Evolutionary conservation across 768 basidiomycete genomes (phyloP).

Genomic region (Suillus variegatus): DNA sequence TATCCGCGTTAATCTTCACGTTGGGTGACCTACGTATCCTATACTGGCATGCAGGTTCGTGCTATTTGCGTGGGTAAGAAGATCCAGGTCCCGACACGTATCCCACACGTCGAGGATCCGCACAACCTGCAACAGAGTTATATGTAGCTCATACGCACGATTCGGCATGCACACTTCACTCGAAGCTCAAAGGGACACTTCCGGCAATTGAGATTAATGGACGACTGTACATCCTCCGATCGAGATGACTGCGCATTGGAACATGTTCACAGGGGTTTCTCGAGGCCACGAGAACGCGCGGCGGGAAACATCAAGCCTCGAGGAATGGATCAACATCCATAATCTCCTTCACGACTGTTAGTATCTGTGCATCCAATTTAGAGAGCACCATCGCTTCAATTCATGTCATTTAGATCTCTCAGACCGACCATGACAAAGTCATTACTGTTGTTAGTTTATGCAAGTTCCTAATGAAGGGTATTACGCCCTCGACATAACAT

Average conservation of each 20-base stretch:
- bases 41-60: not conserved
- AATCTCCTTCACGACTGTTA: not conserved
- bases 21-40: constrained; percentile 7
- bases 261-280: not conserved
- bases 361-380: not conserved
- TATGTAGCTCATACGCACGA: not conserved
- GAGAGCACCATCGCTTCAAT: not conserved
- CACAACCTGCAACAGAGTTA: not conserved
- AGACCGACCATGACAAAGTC: not conserved
- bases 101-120: constrained; percentile 4
- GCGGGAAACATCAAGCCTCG: not conserved
- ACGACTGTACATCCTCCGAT: not conserved
- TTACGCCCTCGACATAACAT: not conserved
- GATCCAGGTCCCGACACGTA: not conserved
- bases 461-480: not conserved
- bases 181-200: not conserved
- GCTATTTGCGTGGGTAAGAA: not conserved
- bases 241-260: not conserved
- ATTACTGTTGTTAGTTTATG: not conserved
- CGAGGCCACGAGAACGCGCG: not conserved
- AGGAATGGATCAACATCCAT: not conserved
- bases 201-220: not conserved
- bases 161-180: not conserved
- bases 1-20: constrained; percentile 8
- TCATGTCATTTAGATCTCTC: not conserved